Evolutionary conservation across 768 basidiomycete species (phyloP).

Genomic region (Rhodotorula taiwanensis): DNA sequence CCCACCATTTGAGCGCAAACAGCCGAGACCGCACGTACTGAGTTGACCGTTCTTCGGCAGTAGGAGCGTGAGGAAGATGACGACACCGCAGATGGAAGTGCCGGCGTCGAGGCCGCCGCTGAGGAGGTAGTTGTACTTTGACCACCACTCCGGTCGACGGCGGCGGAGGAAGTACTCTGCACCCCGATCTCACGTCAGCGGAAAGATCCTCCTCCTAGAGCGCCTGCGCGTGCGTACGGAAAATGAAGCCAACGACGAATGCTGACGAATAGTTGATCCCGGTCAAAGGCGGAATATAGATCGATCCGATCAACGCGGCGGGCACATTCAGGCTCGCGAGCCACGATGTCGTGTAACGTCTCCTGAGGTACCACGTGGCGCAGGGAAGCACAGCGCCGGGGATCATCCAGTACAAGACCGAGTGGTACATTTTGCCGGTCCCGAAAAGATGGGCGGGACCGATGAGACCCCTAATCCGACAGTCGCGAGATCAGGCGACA

Average conservation of each 20-base stretch:
- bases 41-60: conserved; percentile 46
- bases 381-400: conserved; percentile 75
- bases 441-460: conserved; percentile 49
- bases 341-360: conserved; percentile 57
- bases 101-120: conserved; percentile 50
- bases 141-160: conserved; percentile 51
- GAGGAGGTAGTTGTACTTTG: conserved; percentile 53
- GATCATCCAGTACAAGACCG: conserved; percentile 66
- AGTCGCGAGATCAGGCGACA: not conserved
- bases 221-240: conserved; percentile 50
- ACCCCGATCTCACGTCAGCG: not conserved
- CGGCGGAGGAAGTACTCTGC: conserved; percentile 49
- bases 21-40: conserved; percentile 37
- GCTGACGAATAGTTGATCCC: conserved; percentile 97
- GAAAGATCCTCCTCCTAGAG: too few species aligned
- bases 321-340: conserved; percentile 79
- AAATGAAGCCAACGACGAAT: conserved; percentile 79
- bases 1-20: too few species aligned
- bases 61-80: conserved; percentile 46
- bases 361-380: conserved; percentile 65
- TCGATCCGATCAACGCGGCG: conserved; percentile 72
- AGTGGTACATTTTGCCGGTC: conserved; percentile 57
- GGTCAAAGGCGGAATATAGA: conserved; percentile 77
- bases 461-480: conserved; percentile 47
- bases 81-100: conserved; percentile 46